Evolutionary conservation across 179 eudicot genomes (phyloP), one percentile per base, ranked within the genome.

Genomic region (Silene coronaria): DNA sequence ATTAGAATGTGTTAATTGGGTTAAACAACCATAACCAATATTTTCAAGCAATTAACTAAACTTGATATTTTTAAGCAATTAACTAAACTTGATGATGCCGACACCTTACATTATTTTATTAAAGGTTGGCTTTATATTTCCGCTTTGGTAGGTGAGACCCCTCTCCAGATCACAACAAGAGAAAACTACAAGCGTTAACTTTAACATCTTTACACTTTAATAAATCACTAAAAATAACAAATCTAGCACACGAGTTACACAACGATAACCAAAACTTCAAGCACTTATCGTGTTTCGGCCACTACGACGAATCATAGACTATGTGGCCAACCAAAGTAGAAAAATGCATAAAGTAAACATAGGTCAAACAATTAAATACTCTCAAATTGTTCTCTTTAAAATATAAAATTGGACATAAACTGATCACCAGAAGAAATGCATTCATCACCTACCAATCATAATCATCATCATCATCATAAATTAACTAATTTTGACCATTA

Each of bases 401-500:
- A 13, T 76, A 48, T 32, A 30, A 67, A 55, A 76, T 51, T 26
- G 13, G 63, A 62, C 68, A 51, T 78, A 34, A 21, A 72, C 19
- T 55, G 63, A 16, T 24, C 28, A 26, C 12, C 42, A 64, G 63
- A 73, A 58, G 74, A 78, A 64, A 58, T 55, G 73, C 73, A 42
- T 73, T 58, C 28, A 38, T 67, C 77, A 78, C 74, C 69, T 10
- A 66, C 67, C 74, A 58, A 62, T 27, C 24, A 61, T 46, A 10
- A 32, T 5, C 59, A 61, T 45, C 61, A 61, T 46, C 10, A 32
- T 5, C 59, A 61, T 45, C 61, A 70, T 28, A 61, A 70, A 22
- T 38, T 70, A 42, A 67, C 48, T 73, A 67, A 23, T 26, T 78
- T 78, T 76, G 77, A 73, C 81, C 67, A 58, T 19, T 58, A 73